phyloP scores from a whole-genome alignment of 2,329 filamentous ascomycete species.

The Blastomyces percursus region DNA sequence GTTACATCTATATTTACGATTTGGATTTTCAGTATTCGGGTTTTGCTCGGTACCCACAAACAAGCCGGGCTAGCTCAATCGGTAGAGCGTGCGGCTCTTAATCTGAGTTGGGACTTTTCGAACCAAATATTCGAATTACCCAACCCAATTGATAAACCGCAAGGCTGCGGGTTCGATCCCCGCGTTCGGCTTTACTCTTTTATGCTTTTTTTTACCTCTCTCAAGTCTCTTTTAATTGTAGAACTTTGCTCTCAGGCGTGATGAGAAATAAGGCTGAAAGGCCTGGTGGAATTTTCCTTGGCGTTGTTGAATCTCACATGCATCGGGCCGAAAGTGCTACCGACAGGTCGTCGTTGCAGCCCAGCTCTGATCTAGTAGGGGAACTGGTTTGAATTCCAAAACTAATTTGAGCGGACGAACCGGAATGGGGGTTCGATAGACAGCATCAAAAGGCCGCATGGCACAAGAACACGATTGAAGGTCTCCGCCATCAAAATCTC shows the following conservation, averaged over 20 bases:
- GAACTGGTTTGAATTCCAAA: not conserved
- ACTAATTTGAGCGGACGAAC: not conserved
- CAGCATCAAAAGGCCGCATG: not conserved
- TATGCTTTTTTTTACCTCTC: too few relatives aligned
- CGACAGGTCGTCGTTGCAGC: too few relatives aligned
- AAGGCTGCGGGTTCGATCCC: too few relatives aligned
- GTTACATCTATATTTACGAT: too few relatives aligned
- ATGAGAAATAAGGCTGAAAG: too few relatives aligned
- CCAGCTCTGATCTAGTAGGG: too few relatives aligned
- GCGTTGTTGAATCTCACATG: too few relatives aligned
- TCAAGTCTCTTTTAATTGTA: too few relatives aligned
- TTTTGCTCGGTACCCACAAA: not conserved
- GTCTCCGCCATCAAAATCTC: not conserved
- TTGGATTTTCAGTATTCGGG: not conserved
- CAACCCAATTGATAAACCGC: not conserved
- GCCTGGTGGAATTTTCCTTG: too few relatives aligned
- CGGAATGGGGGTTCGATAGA: not conserved
- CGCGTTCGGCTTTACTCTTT: too few relatives aligned
- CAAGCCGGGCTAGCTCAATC: conserved; percentile 41
- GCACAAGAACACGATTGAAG: not conserved
- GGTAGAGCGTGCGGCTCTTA: conserved; percentile 43
- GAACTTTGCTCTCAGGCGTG: too few relatives aligned
- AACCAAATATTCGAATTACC: not conserved
- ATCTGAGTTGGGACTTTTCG: not conserved
- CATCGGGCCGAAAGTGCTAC: too few relatives aligned